Conservation (phyloP, 2,329 filamentous ascomycete genomes). For the Helminthosporium solani region DNA sequence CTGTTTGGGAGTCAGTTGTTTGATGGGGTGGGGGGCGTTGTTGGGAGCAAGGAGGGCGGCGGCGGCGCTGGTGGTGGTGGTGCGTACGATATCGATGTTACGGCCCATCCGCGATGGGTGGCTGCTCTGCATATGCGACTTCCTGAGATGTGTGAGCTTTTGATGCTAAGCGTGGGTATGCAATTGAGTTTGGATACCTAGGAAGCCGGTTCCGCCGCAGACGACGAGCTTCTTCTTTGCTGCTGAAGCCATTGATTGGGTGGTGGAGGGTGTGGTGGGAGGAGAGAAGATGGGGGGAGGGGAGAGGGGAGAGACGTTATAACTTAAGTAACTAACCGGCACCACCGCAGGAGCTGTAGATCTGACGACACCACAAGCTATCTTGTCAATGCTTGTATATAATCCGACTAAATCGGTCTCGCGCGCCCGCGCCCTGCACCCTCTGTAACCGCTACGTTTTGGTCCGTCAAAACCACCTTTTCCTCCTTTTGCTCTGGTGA, state of each 20-base stretch:
- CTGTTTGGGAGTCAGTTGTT: slow-evolving; percentile 48
- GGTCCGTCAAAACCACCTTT: no score
- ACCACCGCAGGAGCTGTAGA: no score
- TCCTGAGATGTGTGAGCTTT: slow-evolving; percentile 44
- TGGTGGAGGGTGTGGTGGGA: neutral
- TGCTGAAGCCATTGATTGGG: slow-evolving; percentile 50
- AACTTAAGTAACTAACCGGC: no score
- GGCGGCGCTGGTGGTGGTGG: neutral
- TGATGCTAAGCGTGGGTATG: neutral
- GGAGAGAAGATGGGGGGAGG: slow-evolving; percentile 3
- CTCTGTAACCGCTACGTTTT: no score
- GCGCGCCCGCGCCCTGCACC: no score
- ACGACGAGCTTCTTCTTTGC: slow-evolving; percentile 80
- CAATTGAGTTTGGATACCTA: slow-evolving; percentile 56
- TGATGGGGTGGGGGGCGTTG: neutral
- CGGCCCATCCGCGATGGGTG: slow-evolving; percentile 81
- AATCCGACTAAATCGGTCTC: no score
- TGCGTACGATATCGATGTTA: slow-evolving; percentile 82
- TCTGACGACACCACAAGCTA: no score
- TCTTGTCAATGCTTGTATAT: no score
- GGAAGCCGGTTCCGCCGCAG: slow-evolving; percentile 89
- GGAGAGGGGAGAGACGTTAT: no score
- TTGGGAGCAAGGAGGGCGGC: neutral
- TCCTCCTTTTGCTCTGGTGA: no score
- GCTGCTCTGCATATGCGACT: slow-evolving; percentile 88